Conservation (phyloP, 225 moss, liverwort and hornwort species). For the Physcomitrium patens region DNA sequence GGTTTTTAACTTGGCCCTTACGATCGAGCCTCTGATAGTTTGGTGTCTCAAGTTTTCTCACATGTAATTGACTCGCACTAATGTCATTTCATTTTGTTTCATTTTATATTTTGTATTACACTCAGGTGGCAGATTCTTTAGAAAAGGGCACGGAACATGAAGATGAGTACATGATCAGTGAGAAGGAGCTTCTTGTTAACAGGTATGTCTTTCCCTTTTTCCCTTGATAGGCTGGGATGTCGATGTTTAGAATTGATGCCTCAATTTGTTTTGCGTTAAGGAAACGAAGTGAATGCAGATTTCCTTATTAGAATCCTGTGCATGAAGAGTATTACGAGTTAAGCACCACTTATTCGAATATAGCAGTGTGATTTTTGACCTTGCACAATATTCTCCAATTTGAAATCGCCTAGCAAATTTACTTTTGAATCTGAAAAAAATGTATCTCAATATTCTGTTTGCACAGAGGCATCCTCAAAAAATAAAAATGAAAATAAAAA, state of each 20-base stretch:
- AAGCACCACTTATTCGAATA: constrained; percentile 4
- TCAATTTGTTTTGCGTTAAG: neutral
- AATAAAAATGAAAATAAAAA: too few relatives aligned
- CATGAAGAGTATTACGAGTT: neutral
- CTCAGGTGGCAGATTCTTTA: constrained; percentile 81
- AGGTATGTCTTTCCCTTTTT: constrained; percentile 45
- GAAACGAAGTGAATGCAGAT: neutral
- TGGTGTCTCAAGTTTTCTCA: neutral
- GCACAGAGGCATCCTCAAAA: neutral
- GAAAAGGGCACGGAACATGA: constrained; percentile 93
- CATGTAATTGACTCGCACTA: neutral
- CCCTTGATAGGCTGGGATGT: constrained; percentile 4
- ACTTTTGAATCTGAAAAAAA: too few relatives aligned
- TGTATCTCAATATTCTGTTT: too few relatives aligned
- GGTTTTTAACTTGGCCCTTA: constrained; percentile 42
- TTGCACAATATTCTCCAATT: neutral
- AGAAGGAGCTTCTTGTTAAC: constrained; percentile 83
- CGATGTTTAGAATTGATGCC: neutral
- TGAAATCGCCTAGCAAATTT: too few relatives aligned
- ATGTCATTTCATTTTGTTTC: too few relatives aligned
- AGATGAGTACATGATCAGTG: constrained; percentile 96
- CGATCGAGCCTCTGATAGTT: constrained; percentile 5
- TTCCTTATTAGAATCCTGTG: neutral
- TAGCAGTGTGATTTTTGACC: neutral
- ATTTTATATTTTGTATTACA: too few relatives aligned